Conservation (phyloP, 257 asterid genomes). For the Avicennia marina region DNA sequence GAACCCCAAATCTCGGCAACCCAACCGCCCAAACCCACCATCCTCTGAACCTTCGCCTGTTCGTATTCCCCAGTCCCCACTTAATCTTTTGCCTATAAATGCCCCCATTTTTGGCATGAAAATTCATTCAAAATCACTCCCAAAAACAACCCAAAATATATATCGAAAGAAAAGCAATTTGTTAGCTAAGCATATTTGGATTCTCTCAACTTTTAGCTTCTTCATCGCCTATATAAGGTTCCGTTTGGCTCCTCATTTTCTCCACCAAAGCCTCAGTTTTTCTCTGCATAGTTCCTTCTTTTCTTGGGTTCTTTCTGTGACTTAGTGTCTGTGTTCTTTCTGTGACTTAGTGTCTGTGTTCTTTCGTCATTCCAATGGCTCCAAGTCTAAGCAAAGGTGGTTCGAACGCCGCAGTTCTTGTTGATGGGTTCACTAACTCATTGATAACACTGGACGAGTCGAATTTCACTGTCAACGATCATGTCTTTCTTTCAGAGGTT, state of each 20-base stretch:
- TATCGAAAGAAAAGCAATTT: no score
- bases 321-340: background rate
- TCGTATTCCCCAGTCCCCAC: no score
- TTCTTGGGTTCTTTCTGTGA: background rate
- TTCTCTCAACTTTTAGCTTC: background rate
- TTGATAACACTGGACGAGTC: slow-evolving; percentile 37
- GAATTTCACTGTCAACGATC: slow-evolving; percentile 45
- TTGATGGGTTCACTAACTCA: slow-evolving; percentile 28
- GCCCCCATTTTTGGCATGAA: no score
- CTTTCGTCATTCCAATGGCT: slow-evolving; percentile 31
- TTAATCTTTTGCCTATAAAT: background rate
- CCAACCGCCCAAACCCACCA: slow-evolving; percentile 10
- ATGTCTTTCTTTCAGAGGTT: slow-evolving; percentile 47
- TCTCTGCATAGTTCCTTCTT: background rate
- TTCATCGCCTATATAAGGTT: slow-evolving; percentile 18
- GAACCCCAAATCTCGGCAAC: background rate
- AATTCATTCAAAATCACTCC: no score
- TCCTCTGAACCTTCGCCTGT: no score
- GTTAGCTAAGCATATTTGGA: no score
- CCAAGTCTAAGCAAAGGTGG: slow-evolving; percentile 39
- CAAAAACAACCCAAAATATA: no score
- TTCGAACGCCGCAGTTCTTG: slow-evolving; percentile 22
- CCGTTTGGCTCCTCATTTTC: background rate
- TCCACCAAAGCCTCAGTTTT: slow-evolving; percentile 7
- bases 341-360: background rate